Evolutionary conservation across 148 eudicot genomes (phyloP).

Genomic region (Chenopodium suecicum): DNA sequence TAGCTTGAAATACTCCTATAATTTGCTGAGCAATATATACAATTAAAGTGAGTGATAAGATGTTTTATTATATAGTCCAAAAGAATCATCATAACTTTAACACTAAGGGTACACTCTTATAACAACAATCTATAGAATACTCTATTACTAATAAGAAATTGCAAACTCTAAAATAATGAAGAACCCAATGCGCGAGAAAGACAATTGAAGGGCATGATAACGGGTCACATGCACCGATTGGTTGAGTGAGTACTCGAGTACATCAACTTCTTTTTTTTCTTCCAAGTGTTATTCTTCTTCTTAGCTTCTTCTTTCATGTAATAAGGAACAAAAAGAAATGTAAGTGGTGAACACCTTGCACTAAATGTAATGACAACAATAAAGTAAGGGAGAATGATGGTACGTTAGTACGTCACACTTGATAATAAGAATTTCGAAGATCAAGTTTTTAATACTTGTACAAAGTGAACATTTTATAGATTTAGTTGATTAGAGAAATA

Average conservation of each 20-base stretch:
- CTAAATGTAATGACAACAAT: no score
- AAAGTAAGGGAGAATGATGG: no score
- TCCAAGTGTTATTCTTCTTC: not conserved
- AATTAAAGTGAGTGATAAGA: not conserved
- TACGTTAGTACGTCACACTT: no score
- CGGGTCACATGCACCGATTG: conserved; percentile 26
- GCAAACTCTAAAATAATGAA: not conserved
- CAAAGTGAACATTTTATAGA: no score
- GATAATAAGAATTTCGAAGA: no score
- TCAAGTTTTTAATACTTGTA: no score
- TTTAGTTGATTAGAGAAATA: no score
- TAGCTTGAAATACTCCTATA: no score
- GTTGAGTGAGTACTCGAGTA: conserved; percentile 21
- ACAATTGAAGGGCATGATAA: conserved; percentile 25
- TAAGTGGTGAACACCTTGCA: not conserved
- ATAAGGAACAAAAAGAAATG: conserved; percentile 10
- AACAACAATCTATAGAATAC: not conserved
- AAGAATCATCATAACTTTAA: conserved; percentile 1
- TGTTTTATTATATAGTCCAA: not conserved
- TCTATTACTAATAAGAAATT: not conserved
- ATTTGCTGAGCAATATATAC: no score
- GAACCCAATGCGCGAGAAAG: conserved; percentile 16
- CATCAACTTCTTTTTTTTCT: not conserved
- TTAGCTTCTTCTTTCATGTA: not conserved
- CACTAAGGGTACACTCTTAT: conserved; percentile 2